Conservation (phyloP, 768 basidiomycete species). For the Macrocybe gigantea region DNA sequence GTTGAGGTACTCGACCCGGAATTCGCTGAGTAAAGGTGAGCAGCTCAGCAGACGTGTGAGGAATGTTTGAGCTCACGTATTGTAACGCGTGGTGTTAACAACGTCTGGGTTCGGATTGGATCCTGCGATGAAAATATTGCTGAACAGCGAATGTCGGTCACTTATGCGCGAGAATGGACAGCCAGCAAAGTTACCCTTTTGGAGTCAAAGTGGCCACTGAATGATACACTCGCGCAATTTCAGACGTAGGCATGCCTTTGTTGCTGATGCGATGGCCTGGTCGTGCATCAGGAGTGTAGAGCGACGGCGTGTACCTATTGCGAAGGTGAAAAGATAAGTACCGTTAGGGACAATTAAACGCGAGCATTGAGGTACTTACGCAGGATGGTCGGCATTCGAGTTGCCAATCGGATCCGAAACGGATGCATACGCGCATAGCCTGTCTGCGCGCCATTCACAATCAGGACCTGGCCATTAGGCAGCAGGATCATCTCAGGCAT, state of each 20-base stretch:
- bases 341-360: constrained; percentile 3
- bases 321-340: constrained; percentile 18
- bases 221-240: constrained; percentile 57
- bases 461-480: constrained; percentile 33
- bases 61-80: constrained; percentile 4
- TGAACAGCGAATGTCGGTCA: background rate
- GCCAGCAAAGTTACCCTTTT: constrained; percentile 35
- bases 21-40: constrained; percentile 24
- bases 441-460: constrained; percentile 36
- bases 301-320: constrained; percentile 29
- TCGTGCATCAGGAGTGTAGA: constrained; percentile 41
- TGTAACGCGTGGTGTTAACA: background rate
- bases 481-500: constrained; percentile 32
- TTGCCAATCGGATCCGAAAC: constrained; percentile 17
- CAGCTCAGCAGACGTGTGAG: constrained; percentile 10
- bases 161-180: constrained; percentile 14
- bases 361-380: constrained; percentile 10
- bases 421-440: constrained; percentile 35
- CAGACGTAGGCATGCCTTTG: constrained; percentile 34
- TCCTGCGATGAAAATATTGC: constrained; percentile 27
- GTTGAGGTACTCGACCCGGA: constrained; percentile 35
- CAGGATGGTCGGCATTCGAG: constrained; percentile 21
- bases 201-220: constrained; percentile 52
- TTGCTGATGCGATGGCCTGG: constrained; percentile 42
- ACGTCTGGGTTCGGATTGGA: constrained; percentile 36